A percentile compares a stretch with the other conserved stretches of the same genome.
These are phyloP conservation scores for Podospora bellae-mahoneyi DNA, from an alignment of 495 filamentous ascomycete species.

Conservation along the genomic window DNA sequence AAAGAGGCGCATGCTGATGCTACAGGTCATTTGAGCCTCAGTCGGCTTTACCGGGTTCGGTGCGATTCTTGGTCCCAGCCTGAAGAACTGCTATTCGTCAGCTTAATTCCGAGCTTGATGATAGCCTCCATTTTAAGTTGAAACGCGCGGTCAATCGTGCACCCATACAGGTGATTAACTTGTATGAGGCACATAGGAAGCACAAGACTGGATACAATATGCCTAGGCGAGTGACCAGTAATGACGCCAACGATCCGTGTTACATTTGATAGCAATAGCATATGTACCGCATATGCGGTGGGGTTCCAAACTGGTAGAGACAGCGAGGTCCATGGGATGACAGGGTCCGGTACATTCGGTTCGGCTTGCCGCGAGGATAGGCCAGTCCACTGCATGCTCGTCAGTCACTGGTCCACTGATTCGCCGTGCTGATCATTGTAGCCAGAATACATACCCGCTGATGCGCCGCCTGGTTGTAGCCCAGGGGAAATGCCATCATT, in stretches of 20 bases:
- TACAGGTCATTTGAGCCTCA: not conserved
- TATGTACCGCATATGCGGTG: no score
- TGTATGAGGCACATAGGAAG: not conserved
- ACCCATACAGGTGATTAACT: not conserved
- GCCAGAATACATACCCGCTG: slow-evolving; percentile 71
- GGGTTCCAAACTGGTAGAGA: no score
- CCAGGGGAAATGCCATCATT: slow-evolving; percentile 60
- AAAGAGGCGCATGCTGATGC: not conserved
- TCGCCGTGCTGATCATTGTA: not conserved
- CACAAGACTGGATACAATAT: not conserved
- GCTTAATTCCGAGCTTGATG: not conserved
- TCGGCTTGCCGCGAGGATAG: slow-evolving; percentile 78
- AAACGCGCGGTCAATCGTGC: not conserved
- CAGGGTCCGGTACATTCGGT: slow-evolving; percentile 60
- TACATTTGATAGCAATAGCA: no score
- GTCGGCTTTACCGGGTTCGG: not conserved
- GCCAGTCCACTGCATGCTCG: slow-evolving; percentile 65
- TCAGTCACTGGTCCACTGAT: slow-evolving; percentile 2
- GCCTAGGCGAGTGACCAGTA: no score
- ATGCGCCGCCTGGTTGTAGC: slow-evolving; percentile 83
- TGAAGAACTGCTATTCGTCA: not conserved
- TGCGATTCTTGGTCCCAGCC: not conserved
- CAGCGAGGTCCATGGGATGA: no score
- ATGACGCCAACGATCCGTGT: no score
- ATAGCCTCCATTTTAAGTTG: not conserved